Evolutionary conservation across 805 yeast genomes (phyloP).

Genomic region (Scheffersomyces lignosus): DNA sequence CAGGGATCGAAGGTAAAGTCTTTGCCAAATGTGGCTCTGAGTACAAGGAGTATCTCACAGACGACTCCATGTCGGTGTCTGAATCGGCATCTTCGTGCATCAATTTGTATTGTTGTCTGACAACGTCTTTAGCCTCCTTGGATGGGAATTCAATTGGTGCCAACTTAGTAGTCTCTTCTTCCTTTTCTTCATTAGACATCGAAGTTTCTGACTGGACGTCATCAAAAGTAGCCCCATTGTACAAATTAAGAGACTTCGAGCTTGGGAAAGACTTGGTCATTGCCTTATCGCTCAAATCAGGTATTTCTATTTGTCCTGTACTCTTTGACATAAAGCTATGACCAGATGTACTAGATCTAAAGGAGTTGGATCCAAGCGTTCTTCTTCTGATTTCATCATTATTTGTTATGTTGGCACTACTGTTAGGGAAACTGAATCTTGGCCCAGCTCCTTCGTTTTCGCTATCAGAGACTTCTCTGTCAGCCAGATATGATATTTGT

Average conservation of each 20-base stretch:
- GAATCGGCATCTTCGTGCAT: slow-evolving; percentile 23
- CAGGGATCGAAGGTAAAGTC: background rate
- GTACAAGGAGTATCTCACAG: slow-evolving; percentile 17
- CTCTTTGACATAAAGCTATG: slow-evolving; percentile 6
- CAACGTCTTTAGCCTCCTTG: slow-evolving; percentile 26
- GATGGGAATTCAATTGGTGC: slow-evolving; percentile 41
- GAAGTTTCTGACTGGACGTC: slow-evolving; percentile 21
- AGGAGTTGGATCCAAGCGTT: background rate
- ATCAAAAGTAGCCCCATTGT: slow-evolving; percentile 26
- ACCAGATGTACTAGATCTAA: slow-evolving; percentile 8
- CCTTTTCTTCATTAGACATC: background rate
- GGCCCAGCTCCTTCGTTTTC: slow-evolving; percentile 39
- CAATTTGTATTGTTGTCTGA: slow-evolving; percentile 25
- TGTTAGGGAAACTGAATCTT: slow-evolving; percentile 39
- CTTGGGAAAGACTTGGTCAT: slow-evolving; percentile 11
- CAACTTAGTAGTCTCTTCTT: slow-evolving; percentile 9
- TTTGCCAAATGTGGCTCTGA: slow-evolving; percentile 3
- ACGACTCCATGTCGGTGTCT: slow-evolving; percentile 33
- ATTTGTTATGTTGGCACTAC: slow-evolving; percentile 33
- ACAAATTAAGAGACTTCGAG: slow-evolving; percentile 8
- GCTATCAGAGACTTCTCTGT: slow-evolving; percentile 12
- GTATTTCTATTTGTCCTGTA: slow-evolving; percentile 43
- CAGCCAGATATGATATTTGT: background rate
- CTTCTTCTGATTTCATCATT: slow-evolving; percentile 6
- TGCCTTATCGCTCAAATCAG: slow-evolving; percentile 30